These are phyloP conservation scores for Chaetomium fimeti DNA, from an alignment of 495 filamentous ascomycete species.

Conservation along the genomic window DNA sequence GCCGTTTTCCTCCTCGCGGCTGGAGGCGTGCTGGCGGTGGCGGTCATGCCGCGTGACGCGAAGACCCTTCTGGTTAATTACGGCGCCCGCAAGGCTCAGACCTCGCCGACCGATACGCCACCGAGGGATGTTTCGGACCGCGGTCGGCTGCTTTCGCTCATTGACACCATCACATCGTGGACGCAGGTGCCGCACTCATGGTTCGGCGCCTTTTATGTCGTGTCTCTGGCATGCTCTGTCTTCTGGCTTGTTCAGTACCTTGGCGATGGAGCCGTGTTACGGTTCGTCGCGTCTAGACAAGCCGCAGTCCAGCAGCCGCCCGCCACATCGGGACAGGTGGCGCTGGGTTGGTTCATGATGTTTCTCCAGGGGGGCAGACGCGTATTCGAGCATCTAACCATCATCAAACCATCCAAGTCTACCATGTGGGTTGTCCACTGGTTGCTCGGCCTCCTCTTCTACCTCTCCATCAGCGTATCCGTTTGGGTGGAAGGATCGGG, in stretches of 20 bases:
- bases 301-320: slow-evolving; percentile 28
- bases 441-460: slow-evolving; percentile 74
- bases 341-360: slow-evolving; percentile 68
- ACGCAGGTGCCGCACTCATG: slow-evolving; percentile 75
- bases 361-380: slow-evolving; percentile 70
- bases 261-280: slow-evolving; percentile 52
- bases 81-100: slow-evolving; percentile 43
- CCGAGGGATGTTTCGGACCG: not conserved
- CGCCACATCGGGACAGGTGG: slow-evolving; percentile 65
- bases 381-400: slow-evolving; percentile 64
- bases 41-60: slow-evolving; percentile 41
- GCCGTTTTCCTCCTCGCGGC: slow-evolving; percentile 47
- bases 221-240: slow-evolving; percentile 64
- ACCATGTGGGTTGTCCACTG: slow-evolving; percentile 85
- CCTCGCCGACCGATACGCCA: not conserved
- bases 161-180: slow-evolving; percentile 37
- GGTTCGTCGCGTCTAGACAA: slow-evolving; percentile 41
- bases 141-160: slow-evolving; percentile 28
- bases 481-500: slow-evolving; percentile 86
- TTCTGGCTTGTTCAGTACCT: slow-evolving; percentile 78
- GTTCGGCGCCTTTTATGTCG: slow-evolving; percentile 84
- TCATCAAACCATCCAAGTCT: slow-evolving; percentile 62
- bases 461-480: slow-evolving; percentile 65
- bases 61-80: slow-evolving; percentile 48
- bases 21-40: slow-evolving; percentile 39